Conservation (phyloP, 495 filamentous ascomycete genomes). For the Hyaloscypha bicolor region DNA sequence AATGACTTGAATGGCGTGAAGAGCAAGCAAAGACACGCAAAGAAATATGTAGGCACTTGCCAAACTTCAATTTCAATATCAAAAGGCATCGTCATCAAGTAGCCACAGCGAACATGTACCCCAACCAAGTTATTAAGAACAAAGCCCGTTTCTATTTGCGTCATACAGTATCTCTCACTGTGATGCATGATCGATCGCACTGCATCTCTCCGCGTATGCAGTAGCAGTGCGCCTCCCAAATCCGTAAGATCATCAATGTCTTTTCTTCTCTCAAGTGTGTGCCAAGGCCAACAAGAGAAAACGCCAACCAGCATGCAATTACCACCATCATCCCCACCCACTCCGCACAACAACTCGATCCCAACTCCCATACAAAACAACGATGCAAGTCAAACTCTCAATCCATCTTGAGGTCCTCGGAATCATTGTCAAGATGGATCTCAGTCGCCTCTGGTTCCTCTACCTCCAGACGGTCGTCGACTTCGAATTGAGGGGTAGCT, state of each 20-base stretch:
- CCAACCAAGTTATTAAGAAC: slow-evolving; percentile 1
- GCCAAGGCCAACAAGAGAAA: not conserved
- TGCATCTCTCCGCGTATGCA: not conserved
- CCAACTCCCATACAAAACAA: slow-evolving; percentile 5
- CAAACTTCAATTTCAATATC: not conserved
- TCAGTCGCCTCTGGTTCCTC: slow-evolving; percentile 29
- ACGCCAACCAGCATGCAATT: slow-evolving; percentile 11
- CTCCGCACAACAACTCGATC: not conserved
- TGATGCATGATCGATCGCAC: not conserved
- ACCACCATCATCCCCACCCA: not conserved
- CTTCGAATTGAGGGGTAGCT: slow-evolving; percentile 6
- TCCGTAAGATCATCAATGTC: slow-evolving; percentile 15
- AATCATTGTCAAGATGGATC: slow-evolving; percentile 28
- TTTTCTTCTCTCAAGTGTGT: not conserved
- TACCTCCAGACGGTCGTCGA: slow-evolving; percentile 20
- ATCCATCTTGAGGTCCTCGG: slow-evolving; percentile 29
- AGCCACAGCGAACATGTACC: not conserved
- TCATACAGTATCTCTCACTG: slow-evolving; percentile 17
- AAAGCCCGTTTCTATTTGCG: slow-evolving; percentile 12
- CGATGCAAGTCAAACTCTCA: slow-evolving; percentile 9
- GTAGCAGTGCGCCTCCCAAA: not conserved
- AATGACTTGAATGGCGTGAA: not conserved
- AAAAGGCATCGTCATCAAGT: not conserved
- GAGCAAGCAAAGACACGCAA: not conserved
- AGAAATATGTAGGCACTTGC: not conserved